Conservation (phyloP, 257 asterid species). For the Gentiana dahurica region DNA sequence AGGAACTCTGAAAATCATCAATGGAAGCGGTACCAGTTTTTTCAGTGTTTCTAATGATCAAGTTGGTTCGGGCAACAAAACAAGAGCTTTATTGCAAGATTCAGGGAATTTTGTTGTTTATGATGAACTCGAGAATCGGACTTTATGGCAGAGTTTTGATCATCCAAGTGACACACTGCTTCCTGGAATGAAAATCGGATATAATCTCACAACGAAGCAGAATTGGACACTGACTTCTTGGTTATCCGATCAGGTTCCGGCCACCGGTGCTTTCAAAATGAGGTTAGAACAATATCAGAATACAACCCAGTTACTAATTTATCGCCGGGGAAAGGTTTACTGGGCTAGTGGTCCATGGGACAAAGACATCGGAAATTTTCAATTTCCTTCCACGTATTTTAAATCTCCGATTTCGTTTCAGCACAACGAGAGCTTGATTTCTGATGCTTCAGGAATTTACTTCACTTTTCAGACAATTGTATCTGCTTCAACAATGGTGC, state of each 20-base stretch:
- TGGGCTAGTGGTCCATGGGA: conserved; percentile 19
- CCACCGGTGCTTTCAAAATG: conserved; percentile 32
- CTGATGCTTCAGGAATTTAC: conserved; percentile 3
- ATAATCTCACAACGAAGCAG: conserved; percentile 24
- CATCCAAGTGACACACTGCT: conserved; percentile 48
- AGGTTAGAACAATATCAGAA: conserved; percentile 26
- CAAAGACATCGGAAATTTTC: conserved; percentile 5
- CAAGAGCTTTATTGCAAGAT: conserved; percentile 25
- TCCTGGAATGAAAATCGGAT: conserved; percentile 45
- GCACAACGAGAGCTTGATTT: conserved; percentile 2
- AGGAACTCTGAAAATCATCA: conserved; percentile 18
- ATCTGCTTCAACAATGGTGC: not conserved
- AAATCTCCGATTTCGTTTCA: not conserved
- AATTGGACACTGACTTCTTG: conserved; percentile 43
- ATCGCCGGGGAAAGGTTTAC: conserved; percentile 16
- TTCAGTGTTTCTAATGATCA: conserved; percentile 10
- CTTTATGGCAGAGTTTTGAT: conserved; percentile 48
- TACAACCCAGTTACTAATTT: conserved; percentile 18
- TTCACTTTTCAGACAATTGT: conserved; percentile 7
- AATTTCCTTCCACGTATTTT: not conserved
- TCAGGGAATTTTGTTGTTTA: conserved; percentile 31
- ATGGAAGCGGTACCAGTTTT: conserved; percentile 8
- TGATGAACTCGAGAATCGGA: conserved; percentile 5
- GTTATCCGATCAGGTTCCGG: conserved; percentile 19
- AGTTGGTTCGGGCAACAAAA: conserved; percentile 11